phyloP scores from a whole-genome alignment of 1,284 basidiomycete species.

The Mycosarcoma maydis region DNA sequence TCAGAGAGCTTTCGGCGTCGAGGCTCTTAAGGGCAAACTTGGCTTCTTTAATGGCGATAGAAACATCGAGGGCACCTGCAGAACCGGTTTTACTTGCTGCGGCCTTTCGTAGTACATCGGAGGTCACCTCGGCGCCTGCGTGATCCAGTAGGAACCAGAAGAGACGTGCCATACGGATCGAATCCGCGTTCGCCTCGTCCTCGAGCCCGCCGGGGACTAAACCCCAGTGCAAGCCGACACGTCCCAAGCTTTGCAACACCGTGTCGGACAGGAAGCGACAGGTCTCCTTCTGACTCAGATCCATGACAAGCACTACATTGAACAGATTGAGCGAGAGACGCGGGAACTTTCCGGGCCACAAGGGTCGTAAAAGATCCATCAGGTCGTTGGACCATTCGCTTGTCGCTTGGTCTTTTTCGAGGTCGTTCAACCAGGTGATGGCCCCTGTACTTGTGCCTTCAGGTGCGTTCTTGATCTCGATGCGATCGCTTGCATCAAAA shows the following conservation, averaged over 20 bases:
- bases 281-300: slow-evolving; percentile 47
- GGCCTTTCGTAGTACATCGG: slow-evolving; percentile 41
- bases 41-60: slow-evolving; percentile 38
- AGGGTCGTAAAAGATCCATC: slow-evolving; percentile 49
- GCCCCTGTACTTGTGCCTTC: slow-evolving; percentile 68
- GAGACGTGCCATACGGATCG: slow-evolving; percentile 43
- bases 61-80: slow-evolving; percentile 20
- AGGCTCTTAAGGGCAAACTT: slow-evolving; percentile 25
- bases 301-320: slow-evolving; percentile 59
- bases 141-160: slow-evolving; percentile 52
- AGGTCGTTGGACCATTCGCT: slow-evolving; percentile 34
- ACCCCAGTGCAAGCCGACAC: slow-evolving; percentile 58
- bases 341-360: slow-evolving; percentile 58
- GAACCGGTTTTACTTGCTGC: slow-evolving; percentile 11
- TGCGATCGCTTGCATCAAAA: slow-evolving; percentile 63
- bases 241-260: slow-evolving; percentile 41
- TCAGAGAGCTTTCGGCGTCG: slow-evolving; percentile 10
- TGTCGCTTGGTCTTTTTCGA: slow-evolving; percentile 77
- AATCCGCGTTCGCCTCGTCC: slow-evolving; percentile 15
- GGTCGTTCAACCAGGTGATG: slow-evolving; percentile 87
- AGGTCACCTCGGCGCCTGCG: slow-evolving; percentile 17
- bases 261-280: slow-evolving; percentile 53
- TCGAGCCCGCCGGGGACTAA: slow-evolving; percentile 57
- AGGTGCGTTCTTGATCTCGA: slow-evolving; percentile 21
- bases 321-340: slow-evolving; percentile 58